Evolutionary conservation across 495 filamentous ascomycete genomes (phyloP).

Genomic region (Jackrogersella minutella): DNA sequence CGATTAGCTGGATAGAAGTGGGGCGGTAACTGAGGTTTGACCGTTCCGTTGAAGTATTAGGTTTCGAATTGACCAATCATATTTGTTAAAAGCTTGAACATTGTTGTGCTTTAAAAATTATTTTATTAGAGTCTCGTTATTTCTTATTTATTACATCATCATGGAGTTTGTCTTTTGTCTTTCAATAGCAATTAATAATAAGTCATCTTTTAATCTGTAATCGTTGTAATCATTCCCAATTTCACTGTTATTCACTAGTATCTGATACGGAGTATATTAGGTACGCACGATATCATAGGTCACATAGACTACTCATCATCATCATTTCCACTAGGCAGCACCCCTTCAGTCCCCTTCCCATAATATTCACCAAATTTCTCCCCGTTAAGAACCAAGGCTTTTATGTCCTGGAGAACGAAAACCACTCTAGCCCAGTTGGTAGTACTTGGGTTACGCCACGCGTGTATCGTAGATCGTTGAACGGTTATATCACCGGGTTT

Average conservation of each 20-base stretch:
- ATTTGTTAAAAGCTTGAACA: background rate
- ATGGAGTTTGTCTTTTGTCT: too few species aligned
- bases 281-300: too few species aligned
- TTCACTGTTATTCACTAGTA: too few species aligned
- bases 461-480: constrained; percentile 74
- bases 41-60: background rate
- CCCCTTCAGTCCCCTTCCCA: constrained; percentile 46
- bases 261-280: too few species aligned
- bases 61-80: constrained; percentile 12
- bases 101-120: too few species aligned
- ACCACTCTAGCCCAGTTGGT: constrained; percentile 51
- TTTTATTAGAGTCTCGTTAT: too few species aligned
- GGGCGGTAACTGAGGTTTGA: background rate
- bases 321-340: constrained; percentile 53
- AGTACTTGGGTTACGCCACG: constrained; percentile 66
- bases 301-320: constrained; percentile 23
- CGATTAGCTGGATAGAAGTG: background rate
- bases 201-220: too few species aligned
- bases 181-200: too few species aligned
- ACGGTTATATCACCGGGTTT: constrained; percentile 68
- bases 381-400: constrained; percentile 55
- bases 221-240: too few species aligned
- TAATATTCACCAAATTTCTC: constrained; percentile 59
- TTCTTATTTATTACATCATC: background rate
- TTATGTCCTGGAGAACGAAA: constrained; percentile 46